A percentile compares a stretch with the other conserved stretches of the same genome.
phyloP scores from a whole-genome alignment of 768 basidiomycete species.

The Leccinum subtestaceum region DNA sequence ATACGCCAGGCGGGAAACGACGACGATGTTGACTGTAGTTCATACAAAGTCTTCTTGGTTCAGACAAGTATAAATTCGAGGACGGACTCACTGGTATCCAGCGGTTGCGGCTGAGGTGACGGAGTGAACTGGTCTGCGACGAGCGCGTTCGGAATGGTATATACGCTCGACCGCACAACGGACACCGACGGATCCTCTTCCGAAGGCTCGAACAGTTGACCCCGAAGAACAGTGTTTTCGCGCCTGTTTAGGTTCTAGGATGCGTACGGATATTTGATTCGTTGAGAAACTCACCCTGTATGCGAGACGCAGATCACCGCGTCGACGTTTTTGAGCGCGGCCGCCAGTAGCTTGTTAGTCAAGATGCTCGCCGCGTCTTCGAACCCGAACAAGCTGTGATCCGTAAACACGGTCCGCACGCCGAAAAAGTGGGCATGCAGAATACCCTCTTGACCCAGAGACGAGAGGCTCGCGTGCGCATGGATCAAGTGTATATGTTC shows the following conservation, averaged over 20 bases:
- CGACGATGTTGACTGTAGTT: constrained; percentile 79
- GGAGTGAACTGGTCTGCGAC: constrained; percentile 87
- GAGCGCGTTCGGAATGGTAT: constrained; percentile 93
- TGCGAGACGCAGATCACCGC: constrained; percentile 95
- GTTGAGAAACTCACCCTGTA: constrained; percentile 65
- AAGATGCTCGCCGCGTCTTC: constrained; percentile 96
- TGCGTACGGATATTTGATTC: neutral
- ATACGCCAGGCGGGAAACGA: constrained; percentile 88
- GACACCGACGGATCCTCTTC: constrained; percentile 43
- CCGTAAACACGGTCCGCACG: constrained; percentile 90
- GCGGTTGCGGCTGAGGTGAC: constrained; percentile 38
- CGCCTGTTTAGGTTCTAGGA: constrained; percentile 50
- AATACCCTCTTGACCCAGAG: constrained; percentile 90
- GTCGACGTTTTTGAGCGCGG: constrained; percentile 85
- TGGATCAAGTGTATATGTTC: constrained; percentile 88
- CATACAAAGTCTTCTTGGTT: neutral
- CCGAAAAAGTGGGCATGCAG: constrained; percentile 86
- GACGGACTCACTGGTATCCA: constrained; percentile 50
- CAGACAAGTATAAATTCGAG: neutral
- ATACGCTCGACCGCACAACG: constrained; percentile 57
- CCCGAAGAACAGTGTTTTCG: constrained; percentile 95
- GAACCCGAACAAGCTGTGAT: constrained; percentile 95
- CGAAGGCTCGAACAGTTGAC: constrained; percentile 61
- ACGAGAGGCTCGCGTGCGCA: constrained; percentile 86
- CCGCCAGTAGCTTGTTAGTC: constrained; percentile 92